Conservation (phyloP, 192 early-diverging fungal species). For the Coemansia sp. region DNA sequence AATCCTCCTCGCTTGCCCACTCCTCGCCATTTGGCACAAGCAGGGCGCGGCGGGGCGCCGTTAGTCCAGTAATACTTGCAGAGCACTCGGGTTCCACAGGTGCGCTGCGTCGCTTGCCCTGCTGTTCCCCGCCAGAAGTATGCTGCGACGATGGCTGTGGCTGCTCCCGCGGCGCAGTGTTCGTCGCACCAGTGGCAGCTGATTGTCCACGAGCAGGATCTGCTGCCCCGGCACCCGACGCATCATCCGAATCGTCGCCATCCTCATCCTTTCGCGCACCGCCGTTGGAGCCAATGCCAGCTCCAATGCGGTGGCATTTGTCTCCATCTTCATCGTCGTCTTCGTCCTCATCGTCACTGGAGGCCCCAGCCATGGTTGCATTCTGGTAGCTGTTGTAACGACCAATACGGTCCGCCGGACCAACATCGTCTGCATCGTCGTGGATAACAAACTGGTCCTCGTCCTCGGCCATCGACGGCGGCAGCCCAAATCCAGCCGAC, state of each 20-base stretch:
- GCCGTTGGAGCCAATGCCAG: background rate
- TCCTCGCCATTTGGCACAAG: background rate
- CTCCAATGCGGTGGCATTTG: background rate
- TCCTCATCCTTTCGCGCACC: slow-evolving; percentile 3
- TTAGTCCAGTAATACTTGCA: background rate
- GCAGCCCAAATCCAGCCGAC: slow-evolving; percentile 1
- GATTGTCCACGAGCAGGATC: background rate
- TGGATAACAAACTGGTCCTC: slow-evolving; percentile 44
- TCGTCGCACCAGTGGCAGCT: background rate
- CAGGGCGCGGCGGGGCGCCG: background rate
- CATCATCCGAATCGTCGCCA: background rate
- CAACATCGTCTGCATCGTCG: slow-evolving; percentile 30
- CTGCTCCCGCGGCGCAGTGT: background rate
- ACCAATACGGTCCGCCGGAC: slow-evolving; percentile 43
- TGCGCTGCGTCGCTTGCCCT: slow-evolving; percentile 2
- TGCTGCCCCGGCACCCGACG: background rate
- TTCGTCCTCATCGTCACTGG: slow-evolving; percentile 29
- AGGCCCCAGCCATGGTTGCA: slow-evolving; percentile 17
- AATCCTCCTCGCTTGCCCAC: background rate
- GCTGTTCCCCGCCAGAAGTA: background rate
- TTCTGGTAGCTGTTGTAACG: slow-evolving; percentile 53
- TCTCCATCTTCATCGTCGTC: slow-evolving; percentile 6
- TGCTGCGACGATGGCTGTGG: background rate
- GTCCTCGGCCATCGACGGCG: slow-evolving; percentile 20
- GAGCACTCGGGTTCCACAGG: slow-evolving; percentile 4